phyloP scores from a whole-genome alignment of 352 stramenopile species.

The Vaucheria bursata region DNA sequence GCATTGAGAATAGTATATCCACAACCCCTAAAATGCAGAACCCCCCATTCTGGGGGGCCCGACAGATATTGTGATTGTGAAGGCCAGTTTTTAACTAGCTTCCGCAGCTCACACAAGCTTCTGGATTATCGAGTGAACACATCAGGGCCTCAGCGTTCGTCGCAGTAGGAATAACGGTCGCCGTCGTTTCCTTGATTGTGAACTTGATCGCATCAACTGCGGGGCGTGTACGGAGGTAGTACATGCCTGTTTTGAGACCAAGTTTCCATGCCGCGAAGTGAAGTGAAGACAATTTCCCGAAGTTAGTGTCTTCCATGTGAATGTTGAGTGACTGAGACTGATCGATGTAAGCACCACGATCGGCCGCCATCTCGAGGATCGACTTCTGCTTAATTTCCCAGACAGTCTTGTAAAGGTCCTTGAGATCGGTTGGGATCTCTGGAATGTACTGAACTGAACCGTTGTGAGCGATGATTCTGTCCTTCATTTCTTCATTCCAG shows the following conservation, averaged over 20 bases:
- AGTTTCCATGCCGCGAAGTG: slow-evolving; percentile 99
- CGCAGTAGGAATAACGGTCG: too few relatives aligned
- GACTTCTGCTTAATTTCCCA: slow-evolving; percentile 97
- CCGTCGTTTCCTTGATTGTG: too few relatives aligned
- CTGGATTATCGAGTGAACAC: too few relatives aligned
- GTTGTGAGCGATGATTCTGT: slow-evolving; percentile 85
- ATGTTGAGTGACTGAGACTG: slow-evolving; percentile 68
- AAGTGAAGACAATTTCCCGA: slow-evolving; percentile 81
- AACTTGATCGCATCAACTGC: slow-evolving; percentile 99
- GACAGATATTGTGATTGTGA: too few relatives aligned
- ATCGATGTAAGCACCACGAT: slow-evolving; percentile 40
- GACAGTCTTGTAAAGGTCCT: slow-evolving; percentile 94
- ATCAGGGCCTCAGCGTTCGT: too few relatives aligned
- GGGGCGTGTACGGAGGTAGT: slow-evolving; percentile 94
- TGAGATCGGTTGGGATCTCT: slow-evolving; percentile 54
- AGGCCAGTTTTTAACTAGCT: too few relatives aligned
- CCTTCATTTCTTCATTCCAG: slow-evolving; percentile 82
- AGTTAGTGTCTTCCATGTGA: slow-evolving; percentile 76
- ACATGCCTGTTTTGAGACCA: slow-evolving; percentile 99
- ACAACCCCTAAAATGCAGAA: too few relatives aligned
- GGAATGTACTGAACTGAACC: slow-evolving; percentile 65
- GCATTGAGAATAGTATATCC: too few relatives aligned
- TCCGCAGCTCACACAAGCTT: too few relatives aligned
- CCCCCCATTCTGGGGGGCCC: too few relatives aligned
- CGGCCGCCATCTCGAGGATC: slow-evolving; percentile 76